A percentile compares a stretch with the other conserved stretches of the same genome.
These are phyloP conservation scores for Metschnikowia bowlesiae DNA, from an alignment of 805 yeast genomes.

Conservation along the genomic window DNA sequence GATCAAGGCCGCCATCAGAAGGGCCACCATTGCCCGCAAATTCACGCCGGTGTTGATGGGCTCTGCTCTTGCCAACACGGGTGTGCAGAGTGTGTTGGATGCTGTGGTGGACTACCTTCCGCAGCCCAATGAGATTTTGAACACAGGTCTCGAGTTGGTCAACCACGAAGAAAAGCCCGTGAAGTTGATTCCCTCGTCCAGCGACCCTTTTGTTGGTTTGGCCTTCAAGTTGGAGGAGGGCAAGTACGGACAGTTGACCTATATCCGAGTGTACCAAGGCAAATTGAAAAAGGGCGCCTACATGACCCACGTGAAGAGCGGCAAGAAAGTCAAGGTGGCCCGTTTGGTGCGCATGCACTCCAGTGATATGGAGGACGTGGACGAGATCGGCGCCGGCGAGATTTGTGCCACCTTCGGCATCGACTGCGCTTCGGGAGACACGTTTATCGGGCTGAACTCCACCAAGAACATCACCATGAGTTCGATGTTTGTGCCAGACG, in stretches of 20 bases:
- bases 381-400: constrained; percentile 95
- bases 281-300: constrained; percentile 83
- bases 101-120: constrained; percentile 96
- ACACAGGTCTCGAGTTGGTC: constrained; percentile 78
- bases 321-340: constrained; percentile 88
- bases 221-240: constrained; percentile 99
- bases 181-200: constrained; percentile 64
- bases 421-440: constrained; percentile 98
- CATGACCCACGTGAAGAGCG: constrained; percentile 85
- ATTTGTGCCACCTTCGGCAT: constrained; percentile 99
- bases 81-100: constrained; percentile 92
- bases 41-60: constrained; percentile 99
- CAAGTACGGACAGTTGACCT: constrained; percentile 94
- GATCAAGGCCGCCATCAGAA: constrained; percentile 83
- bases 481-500: constrained; percentile 98
- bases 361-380: constrained; percentile 97
- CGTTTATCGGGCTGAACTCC: constrained; percentile 76
- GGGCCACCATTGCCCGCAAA: constrained; percentile 90
- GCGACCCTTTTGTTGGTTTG: constrained; percentile 85
- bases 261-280: constrained; percentile 96
- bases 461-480: constrained; percentile 81
- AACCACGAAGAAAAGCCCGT: constrained; percentile 58
- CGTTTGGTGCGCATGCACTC: constrained; percentile 98
- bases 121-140: constrained; percentile 87
- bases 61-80: constrained; percentile 94